These are phyloP conservation scores for Mucor ambiguus DNA, from an alignment of 371 early-diverging fungal species.

Conservation along the genomic window DNA sequence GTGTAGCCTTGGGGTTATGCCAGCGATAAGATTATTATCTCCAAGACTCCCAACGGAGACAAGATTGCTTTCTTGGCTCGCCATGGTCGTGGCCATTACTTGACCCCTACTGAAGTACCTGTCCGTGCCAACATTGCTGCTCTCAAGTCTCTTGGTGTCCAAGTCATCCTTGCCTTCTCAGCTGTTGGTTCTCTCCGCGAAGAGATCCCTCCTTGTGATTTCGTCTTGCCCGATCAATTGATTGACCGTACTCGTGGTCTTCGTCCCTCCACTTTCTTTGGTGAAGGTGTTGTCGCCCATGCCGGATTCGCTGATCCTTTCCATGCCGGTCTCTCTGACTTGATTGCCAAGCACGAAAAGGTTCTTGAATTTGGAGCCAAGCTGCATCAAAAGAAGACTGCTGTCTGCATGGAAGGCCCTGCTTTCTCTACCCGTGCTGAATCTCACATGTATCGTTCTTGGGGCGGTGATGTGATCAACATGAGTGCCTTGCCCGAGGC, in stretches of 20 bases:
- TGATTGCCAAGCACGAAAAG: constrained; percentile 65
- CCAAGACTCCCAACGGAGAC: constrained; percentile 69
- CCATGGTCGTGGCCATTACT: constrained; percentile 91
- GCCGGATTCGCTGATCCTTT: constrained; percentile 96
- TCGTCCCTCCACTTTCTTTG: constrained; percentile 87
- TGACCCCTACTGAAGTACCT: constrained; percentile 91
- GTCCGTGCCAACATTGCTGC: constrained; percentile 97
- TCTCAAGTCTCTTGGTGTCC: constrained; percentile 90
- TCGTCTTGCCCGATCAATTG: constrained; percentile 92
- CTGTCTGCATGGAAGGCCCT: constrained; percentile 98
- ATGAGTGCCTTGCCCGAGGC: constrained; percentile 97
- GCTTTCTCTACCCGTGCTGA: constrained; percentile 97
- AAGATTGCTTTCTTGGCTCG: constrained; percentile 96
- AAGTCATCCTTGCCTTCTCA: constrained; percentile 92
- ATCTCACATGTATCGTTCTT: constrained; percentile 92
- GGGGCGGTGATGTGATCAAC: constrained; percentile 95
- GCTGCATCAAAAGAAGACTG: constrained; percentile 82
- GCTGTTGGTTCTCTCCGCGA: constrained; percentile 93
- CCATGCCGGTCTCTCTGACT: constrained; percentile 71
- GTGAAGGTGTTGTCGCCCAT: constrained; percentile 90
- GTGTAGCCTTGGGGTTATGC: constrained; percentile 91
- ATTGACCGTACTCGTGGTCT: constrained; percentile 97
- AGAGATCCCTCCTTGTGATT: constrained; percentile 93
- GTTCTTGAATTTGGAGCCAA: constrained; percentile 48
- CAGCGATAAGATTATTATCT: constrained; percentile 75